Evolutionary conservation across 2,329 filamentous ascomycete species (phyloP), one percentile per base, ranked within the genome.

Genomic region (Penicillium sclerotiorum): DNA sequence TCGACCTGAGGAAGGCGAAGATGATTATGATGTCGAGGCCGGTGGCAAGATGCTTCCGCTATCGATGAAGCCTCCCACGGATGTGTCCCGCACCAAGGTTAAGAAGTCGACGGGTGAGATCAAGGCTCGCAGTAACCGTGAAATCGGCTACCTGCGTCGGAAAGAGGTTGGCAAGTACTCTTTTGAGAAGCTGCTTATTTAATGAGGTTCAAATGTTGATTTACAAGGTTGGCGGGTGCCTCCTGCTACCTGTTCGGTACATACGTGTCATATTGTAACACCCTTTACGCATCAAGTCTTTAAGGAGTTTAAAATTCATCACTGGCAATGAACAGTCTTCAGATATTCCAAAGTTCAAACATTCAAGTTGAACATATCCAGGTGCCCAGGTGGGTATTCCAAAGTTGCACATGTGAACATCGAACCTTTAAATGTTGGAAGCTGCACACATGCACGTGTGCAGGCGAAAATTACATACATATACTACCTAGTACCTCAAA

Each of bases 161-260:
- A 88, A 89, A 73, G 86, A 86, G 67, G 87, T 92, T 54, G 88
- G 88, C 48, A 84, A 86, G 58, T 96, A 96, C 74, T 90, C 88
- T 39, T 80, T 93, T 58, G 90, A 96, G 74, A 83, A 84, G 71
- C 85, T 95, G 60, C 71, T 80, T 45, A 76, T 90, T 62, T 90
- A 79, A 58, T 40, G 32, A 36, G 35, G 17, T 33, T 40, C 33
- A 7, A 28, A 11, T 27, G n/a, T 28, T 45, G 9, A 42, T 45
- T 27, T n/a, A n/a, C n/a, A n/a, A n/a, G n/a, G n/a, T 42, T 50
- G 37, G 51, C 35, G 44, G 48, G 43, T 35, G 35, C 28, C 23
- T 37, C 43, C 40, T 9, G 18, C 7, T 13, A 40, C 12, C 17
- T 42, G 32, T n/a, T 74, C 53, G 64, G 56, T 52, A n/a, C n/a